Base-by-base conservation (phyloP, 2,329 filamentous ascomycete genomes). In the Zymoseptoria tritici region DNA sequence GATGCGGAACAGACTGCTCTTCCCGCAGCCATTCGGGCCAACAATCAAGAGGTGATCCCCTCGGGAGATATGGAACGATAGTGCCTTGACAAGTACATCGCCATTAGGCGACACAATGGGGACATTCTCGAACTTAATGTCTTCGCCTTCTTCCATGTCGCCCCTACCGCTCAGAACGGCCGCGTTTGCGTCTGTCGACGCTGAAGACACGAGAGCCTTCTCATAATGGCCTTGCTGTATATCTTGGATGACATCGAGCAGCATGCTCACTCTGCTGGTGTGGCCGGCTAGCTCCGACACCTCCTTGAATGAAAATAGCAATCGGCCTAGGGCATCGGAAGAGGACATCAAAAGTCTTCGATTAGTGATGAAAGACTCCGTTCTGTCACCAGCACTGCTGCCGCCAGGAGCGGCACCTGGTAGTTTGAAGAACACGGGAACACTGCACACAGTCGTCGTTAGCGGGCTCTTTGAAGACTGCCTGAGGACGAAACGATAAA, bases 241-340 rank as follows among this genome's bases (percentile, higher is more conserved):
- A 67, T 99, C 94, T 60, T 93, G 87, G 85, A 99, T 97, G 54
- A 97, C 93, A 60, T 96, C 89, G 13, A 99, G 80, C 3, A 99
- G 80, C 2, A 89, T 90, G 1, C 92, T 89, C 4, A 99, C 94
- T 56, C 94, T 87, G 9, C 91, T 93, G 0, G 94, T 99, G 77
- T 96, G 95, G 42, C 94, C 94, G 0, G 94, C 94, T 29, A 99
- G 80, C 75, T 99, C 93, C 73, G 93, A 96, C 63, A 99, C 88
- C 73, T 99, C 94, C 68, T 96, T 92, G 80, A 97, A 97, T 2
- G 90, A 96, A 77, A 96, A 97, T 92, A 97, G 97, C 64, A 97
- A 81, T 60, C 94, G 88, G 1, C 93, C 93, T 71, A 97, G 97
- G 22, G 93, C 93, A 72, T 99, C 94, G 0, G 93, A 97, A 1